These are phyloP conservation scores for Aspergillus caelatus DNA, from an alignment of 2,329 filamentous ascomycete species.

Conservation along the genomic window DNA sequence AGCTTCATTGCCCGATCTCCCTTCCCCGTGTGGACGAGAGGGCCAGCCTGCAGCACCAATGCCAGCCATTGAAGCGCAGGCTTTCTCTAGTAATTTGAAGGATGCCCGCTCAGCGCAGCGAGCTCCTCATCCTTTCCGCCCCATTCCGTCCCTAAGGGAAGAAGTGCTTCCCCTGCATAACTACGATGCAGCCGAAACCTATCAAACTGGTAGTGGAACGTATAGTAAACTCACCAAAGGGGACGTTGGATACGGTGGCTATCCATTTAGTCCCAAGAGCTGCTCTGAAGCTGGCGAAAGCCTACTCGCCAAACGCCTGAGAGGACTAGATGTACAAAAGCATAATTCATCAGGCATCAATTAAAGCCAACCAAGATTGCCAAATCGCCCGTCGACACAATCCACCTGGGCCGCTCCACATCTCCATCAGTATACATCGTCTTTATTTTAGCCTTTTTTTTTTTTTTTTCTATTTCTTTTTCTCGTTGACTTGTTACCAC, in stretches of 20 bases:
- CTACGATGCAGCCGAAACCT: conserved; percentile 30
- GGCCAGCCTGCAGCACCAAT: background rate
- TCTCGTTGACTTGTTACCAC: background rate
- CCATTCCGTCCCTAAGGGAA: conserved; percentile 20
- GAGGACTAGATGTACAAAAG: conserved; percentile 60
- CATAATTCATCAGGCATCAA: conserved; percentile 14
- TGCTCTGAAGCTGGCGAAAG: conserved; percentile 60
- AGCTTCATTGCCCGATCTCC: conserved; percentile 14
- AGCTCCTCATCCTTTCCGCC: conserved; percentile 22
- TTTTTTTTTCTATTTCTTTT: background rate
- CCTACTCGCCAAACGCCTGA: conserved; percentile 69
- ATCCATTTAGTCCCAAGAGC: conserved; percentile 50
- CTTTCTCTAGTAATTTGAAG: background rate
- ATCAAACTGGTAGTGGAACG: conserved; percentile 34
- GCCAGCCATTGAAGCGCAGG: background rate
- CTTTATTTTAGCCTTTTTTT: background rate
- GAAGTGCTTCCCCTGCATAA: conserved; percentile 26
- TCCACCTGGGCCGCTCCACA: background rate
- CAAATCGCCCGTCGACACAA: background rate
- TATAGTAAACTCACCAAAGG: conserved; percentile 72
- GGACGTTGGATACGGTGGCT: conserved; percentile 65
- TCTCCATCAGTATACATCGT: background rate
- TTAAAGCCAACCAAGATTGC: background rate
- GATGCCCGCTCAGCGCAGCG: conserved; percentile 4
- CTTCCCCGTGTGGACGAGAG: conserved; percentile 8